Conservation (phyloP, 31 red algal species). For the Endocladia muricata region DNA sequence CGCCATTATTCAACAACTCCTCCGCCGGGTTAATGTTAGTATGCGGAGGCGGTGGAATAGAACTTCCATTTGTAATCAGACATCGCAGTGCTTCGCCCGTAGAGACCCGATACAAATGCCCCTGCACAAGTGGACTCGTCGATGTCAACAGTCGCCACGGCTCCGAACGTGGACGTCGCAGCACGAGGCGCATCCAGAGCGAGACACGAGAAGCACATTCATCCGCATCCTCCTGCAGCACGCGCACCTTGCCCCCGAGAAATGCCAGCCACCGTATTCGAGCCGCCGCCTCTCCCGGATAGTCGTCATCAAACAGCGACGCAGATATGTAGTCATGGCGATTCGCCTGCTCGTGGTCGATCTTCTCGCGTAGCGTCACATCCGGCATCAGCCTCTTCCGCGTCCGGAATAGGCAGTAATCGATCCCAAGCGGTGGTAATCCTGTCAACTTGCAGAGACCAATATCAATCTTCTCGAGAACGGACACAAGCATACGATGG, state of each 20-base stretch:
- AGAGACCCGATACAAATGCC: constrained; percentile 24
- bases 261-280: constrained; percentile 51
- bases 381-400: background rate
- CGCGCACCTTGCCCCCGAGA: constrained; percentile 14
- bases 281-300: constrained; percentile 49
- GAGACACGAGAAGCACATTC: constrained; percentile 54
- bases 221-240: constrained; percentile 47
- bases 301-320: constrained; percentile 49
- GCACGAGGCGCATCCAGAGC: constrained; percentile 59
- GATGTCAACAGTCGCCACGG: constrained; percentile 58
- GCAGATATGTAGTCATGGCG: constrained; percentile 58
- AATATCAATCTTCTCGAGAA: constrained; percentile 44
- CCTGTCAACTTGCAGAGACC: constrained; percentile 17
- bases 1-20: constrained; percentile 32
- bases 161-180: constrained; percentile 42
- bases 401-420: constrained; percentile 51
- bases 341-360: constrained; percentile 26
- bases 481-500: constrained; percentile 34
- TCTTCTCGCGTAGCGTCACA: background rate
- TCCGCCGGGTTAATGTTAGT: constrained; percentile 41
- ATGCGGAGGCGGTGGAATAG: constrained; percentile 5
- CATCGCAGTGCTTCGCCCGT: constrained; percentile 40
- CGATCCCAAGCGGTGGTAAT: constrained; percentile 20
- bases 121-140: constrained; percentile 48
- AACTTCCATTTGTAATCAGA: constrained; percentile 47